Evolutionary conservation across 331 rosid species (phyloP), one percentile per base, ranked within the genome.

Genomic region (Erythrophleum ivorense): DNA sequence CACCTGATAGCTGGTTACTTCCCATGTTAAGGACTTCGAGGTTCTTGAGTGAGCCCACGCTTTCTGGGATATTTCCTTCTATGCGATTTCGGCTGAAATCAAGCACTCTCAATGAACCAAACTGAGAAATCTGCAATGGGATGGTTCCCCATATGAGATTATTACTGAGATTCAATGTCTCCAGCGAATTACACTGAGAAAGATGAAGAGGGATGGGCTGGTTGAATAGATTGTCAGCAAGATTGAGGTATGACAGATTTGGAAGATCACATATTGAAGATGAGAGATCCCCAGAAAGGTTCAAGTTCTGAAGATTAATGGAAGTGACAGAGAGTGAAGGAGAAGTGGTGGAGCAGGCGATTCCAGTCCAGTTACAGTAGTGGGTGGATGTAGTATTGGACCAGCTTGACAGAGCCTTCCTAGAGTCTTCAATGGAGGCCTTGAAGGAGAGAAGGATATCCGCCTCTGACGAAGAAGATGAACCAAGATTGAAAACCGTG

Each of bases 151-250:
- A 93, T 18, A 96, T 88, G 73, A 91, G 97, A 82, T 96, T 96
- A 81, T 88, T 87, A 46, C 97, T 93, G 77, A 96, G 97, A 90
- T 96, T 96, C 90, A 96, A 82, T 83, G 82, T 89, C 82, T 91
- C 85, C 86, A 96, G 80, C 8, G 91, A 85, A 53, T 82, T 78
- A 59, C 99, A 96, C 80, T 78, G 87, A 58, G 99, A 88, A 78
- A 96, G 98, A 49, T 91, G 98, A 55, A 96, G 99, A 78, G 98
- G 99, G 21, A 96, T 96, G 64, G 99, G 87, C 40, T 96, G 92
- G 88, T 88, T 94, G 81, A 96, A 93, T 33, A 78, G 71, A 46
- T 96, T 96, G 69, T 91, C 93, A 50, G 99, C 98, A 58, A 96
- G 97, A 76, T 92, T 94, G 63, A 96, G 97, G 68, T 81, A 62